Evolutionary conservation across 108 stramenopile genomes (phyloP), one percentile per base, ranked within the genome.

Genomic region (Cylindrotheca closterium): DNA sequence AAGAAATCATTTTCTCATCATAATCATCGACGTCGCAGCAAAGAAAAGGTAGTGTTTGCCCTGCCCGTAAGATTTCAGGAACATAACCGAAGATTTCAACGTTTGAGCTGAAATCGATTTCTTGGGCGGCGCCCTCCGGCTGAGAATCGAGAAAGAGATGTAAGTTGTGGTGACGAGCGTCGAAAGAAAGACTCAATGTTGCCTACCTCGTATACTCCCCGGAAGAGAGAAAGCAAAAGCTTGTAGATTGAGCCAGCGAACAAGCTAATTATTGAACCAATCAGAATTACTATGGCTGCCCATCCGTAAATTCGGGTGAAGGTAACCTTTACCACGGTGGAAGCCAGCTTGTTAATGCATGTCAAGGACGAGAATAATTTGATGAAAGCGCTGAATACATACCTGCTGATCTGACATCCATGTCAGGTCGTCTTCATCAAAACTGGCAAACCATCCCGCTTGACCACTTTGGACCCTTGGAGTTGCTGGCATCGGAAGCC

Each of bases 321-420:
- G 15, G 15, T 15, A 42, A 15, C 15, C 37, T 42, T 7, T n/a
- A n/a, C n/a, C n/a, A n/a, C n/a, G n/a, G n/a, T n/a, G n/a, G n/a
- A n/a, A n/a, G n/a, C n/a, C n/a, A n/a, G n/a, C n/a, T n/a, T n/a
- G n/a, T n/a, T n/a, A n/a, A n/a, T n/a, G n/a, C n/a, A n/a, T n/a
- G n/a, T n/a, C n/a, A n/a, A n/a, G n/a, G n/a, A n/a, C n/a, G n/a
- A n/a, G n/a, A n/a, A n/a, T n/a, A n/a, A n/a, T n/a, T n/a, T n/a
- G n/a, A n/a, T n/a, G n/a, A n/a, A n/a, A n/a, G n/a, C n/a, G n/a
- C n/a, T n/a, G 37, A 7, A 10, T 7, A 34, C 68, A n/a, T 55
- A 70, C 78, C 63, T 79, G 73, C 1, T 33, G n/a, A 18, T 62
- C 51, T n/a, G 81, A 77, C 84, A 89, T 86, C 87, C 87, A 89